Evolutionary conservation across 1,139 yeast genomes (phyloP), one percentile per base, ranked within the genome.

Genomic region (Candida albicans): DNA sequence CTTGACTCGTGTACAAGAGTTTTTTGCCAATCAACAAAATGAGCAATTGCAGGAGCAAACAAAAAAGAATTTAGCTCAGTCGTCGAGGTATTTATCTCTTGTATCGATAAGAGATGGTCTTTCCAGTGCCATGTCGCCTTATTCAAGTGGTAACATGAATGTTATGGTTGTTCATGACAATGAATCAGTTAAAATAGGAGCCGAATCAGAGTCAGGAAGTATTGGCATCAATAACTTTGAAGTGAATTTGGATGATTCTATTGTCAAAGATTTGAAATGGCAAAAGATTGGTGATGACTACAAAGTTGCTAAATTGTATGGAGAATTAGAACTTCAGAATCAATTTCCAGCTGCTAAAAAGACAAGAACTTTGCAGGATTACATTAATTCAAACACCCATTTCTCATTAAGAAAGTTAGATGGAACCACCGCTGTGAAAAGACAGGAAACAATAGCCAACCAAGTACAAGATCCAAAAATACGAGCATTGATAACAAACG

Each of bases 251-350:
- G 91, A 89, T 49, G 86, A 85, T 15, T 73, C 74, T 9, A 66
- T 93, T 37, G 79, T 81, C n/a, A 70, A 73, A 24, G 65, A 73
- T 22, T 70, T 93, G 46, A 76, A 78, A 46, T 93, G 99, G 99
- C 96, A 91, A 59, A 78, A 77, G 49, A 82, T 87, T 47, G 82
- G 87, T 35, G 91, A 89, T 33, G 88, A 88, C 33, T 87, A 84
- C 58, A 75, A 86, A 14, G 84, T 93, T 32, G 93, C 97, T 0
- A 95, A 88, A 55, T 84, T 91, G 4, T 71, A 76, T 36, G 98
- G 98, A 35, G 81, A 80, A 50, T 67, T 87, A 30, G 81, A 78
- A 45, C 64, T 75, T 31, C 74, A 69, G 36, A 67, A 65, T 44
- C 65, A 62, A 33, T 46, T 9, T 51, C 29, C 25, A n/a, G 24